phyloP scores from a whole-genome alignment of 331 rosid genomes.

The Saraca asoca region DNA sequence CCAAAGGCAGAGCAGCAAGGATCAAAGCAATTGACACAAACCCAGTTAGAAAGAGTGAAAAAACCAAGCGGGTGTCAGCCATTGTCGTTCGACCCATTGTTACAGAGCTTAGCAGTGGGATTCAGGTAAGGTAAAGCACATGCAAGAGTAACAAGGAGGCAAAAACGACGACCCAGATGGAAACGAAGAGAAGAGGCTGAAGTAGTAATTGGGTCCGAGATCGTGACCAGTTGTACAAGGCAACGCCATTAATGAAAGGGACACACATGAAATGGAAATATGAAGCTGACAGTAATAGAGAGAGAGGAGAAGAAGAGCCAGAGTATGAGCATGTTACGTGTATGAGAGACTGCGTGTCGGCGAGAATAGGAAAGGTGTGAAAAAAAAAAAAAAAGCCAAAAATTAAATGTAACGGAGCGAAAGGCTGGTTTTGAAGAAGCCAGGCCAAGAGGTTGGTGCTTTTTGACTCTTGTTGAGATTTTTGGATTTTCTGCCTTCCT shows the following conservation, averaged over 20 bases:
- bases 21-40: slow-evolving; percentile 41
- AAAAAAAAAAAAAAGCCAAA: neutral
- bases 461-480: neutral
- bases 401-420: neutral
- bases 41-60: slow-evolving; percentile 26
- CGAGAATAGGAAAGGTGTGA: slow-evolving; percentile 20
- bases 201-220: slow-evolving; percentile 56
- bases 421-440: slow-evolving; percentile 24
- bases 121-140: slow-evolving; percentile 47
- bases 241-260: slow-evolving; percentile 48
- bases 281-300: slow-evolving; percentile 51
- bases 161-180: slow-evolving; percentile 17
- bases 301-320: slow-evolving; percentile 30
- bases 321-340: neutral
- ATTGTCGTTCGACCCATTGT: slow-evolving; percentile 39
- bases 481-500: slow-evolving; percentile 15
- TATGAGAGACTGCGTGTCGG: slow-evolving; percentile 43
- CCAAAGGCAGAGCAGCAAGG: slow-evolving; percentile 44
- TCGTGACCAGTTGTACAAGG: slow-evolving; percentile 39
- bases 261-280: slow-evolving; percentile 44
- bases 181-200: slow-evolving; percentile 22
- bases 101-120: slow-evolving; percentile 22
- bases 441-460: too few relatives aligned
- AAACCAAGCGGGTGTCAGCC: slow-evolving; percentile 38
- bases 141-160: slow-evolving; percentile 55